Evolutionary conservation across 139 green algal species (phyloP), one percentile per base, ranked within the genome.

Genomic region (Picochlorum costavermella): DNA sequence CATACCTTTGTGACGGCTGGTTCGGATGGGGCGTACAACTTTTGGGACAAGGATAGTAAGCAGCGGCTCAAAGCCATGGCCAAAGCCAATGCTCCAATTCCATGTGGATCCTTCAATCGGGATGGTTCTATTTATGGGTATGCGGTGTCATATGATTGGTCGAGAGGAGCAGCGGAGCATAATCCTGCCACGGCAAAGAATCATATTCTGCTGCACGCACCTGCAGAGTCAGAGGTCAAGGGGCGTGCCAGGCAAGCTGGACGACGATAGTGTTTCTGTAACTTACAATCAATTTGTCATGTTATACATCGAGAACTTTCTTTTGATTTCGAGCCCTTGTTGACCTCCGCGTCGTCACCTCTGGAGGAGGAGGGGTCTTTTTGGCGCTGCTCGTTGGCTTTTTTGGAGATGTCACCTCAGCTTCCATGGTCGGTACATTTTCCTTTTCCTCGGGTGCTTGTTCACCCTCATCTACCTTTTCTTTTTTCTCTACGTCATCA

Each of bases 1-100:
- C 84, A 85, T 51, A 97, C 91, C 1, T 98, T 98, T 77, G 85
- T 88, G 1, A 98, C 91, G 4, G 75, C 90, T 0, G 92, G 92
- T 28, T 83, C 81, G 3, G 92, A 98, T 58, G 92, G 92, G 37
- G 82, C 83, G 4, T 98, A 92, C 79, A 96, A 97, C 80, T 98
- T 98, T 62, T 98, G 92, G 92, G 92, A 97, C 82, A 96, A 98
- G 75, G 92, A 98, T 73, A 79, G 29, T 65, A 98, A 98, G 81
- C 92, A 98, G 79, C 79, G 92, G 26, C 78, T 98, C 43, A 97
- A 97, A 69, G 89, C 86, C 13, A 87, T 96, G 84, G 40, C 67
- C 14, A 87, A 84, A 64, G 62, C 64, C 65, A 84, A 72, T 16
- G 69, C 76, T 51, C 86, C 92, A 17, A 97, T 98, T 72, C 68